Evolutionary conservation across 2,329 filamentous ascomycete species (phyloP), one percentile per base, ranked within the genome.

Genomic region (Claviceps maximensis): DNA sequence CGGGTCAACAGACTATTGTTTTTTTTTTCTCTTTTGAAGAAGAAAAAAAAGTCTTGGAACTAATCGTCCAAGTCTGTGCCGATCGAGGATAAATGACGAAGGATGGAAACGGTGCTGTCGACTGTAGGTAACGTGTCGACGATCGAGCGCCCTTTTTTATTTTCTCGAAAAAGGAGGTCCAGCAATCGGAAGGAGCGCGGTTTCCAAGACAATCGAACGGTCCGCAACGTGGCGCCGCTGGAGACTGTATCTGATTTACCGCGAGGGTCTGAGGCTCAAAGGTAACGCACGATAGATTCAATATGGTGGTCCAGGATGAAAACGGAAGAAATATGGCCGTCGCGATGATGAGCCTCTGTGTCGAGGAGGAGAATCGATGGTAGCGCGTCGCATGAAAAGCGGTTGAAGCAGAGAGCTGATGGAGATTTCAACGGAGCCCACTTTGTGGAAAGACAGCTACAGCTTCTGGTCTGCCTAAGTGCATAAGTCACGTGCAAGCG

Each of bases 341-440:
- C 29, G 44, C 17, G 45, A 54, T 49, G 53, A 40, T 47, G 46
- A 45, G 38, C 19, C 31, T 51, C 49, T 48, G n/a, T 49, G 15
- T 47, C 27, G 44, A 21, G 33, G 49, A 5, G 7, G 23, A 44
- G 38, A 44, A 48, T 42, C 31, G 31, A 48, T 23, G 46, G 31
- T 53, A 21, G 52, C 47, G 47, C 47, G 41, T 53, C 52, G 47
- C 52, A 53, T 44, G 19, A 27, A 29, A 29, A 49, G 38, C 19
- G 29, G 19, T 41, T 19, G 25, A 25, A 21, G 49, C 25, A 36
- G 36, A 51, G 49, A 47, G 13, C 10, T 15, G 44, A 38, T 45
- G 45, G 51, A 47, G 17, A 13, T 15, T 25, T 47, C 25, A 13
- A 31, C 8, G 25, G 40, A 50, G 29, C n/a, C 45, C 50, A 48